Conservation (phyloP, 208 protist species). For the Leishmania tarentolae region DNA sequence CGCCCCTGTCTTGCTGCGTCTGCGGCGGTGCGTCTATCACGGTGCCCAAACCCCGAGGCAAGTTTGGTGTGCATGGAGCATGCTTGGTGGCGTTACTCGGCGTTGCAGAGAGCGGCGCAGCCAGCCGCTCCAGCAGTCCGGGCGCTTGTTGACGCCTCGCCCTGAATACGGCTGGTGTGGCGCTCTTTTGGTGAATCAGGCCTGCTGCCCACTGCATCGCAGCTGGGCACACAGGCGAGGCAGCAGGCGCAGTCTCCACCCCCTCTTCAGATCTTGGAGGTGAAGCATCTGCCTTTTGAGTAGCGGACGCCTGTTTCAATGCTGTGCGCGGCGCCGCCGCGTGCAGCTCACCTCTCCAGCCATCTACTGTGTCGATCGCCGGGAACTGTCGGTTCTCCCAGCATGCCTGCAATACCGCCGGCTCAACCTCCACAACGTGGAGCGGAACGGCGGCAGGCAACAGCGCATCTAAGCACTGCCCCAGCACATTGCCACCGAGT, state of each 20-base stretch:
- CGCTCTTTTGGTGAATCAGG: not conserved
- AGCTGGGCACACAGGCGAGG: not conserved
- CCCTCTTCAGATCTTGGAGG: not conserved
- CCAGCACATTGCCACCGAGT: constrained; percentile 81
- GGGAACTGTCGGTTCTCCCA: constrained; percentile 49
- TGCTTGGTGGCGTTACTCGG: not conserved
- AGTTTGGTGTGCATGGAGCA: not conserved
- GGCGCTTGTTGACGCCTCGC: constrained; percentile 3
- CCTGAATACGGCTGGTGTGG: not conserved
- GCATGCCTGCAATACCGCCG: constrained; percentile 62
- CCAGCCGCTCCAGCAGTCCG: not conserved
- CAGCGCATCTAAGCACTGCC: constrained; percentile 61
- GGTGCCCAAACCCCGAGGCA: not conserved
- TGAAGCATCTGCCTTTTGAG: not conserved
- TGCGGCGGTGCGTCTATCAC: not conserved
- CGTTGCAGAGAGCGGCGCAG: not conserved
- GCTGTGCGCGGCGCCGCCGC: not conserved
- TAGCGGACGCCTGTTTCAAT: not conserved
- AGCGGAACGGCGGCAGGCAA: constrained; percentile 50
- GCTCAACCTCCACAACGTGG: constrained; percentile 83
- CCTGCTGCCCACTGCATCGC: not conserved
- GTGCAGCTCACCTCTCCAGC: not conserved
- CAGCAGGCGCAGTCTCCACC: not conserved
- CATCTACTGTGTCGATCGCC: not conserved
- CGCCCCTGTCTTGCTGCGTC: not conserved